phyloP scores from a whole-genome alignment of 768 basidiomycete genomes.

The Tricholoma sp. region DNA sequence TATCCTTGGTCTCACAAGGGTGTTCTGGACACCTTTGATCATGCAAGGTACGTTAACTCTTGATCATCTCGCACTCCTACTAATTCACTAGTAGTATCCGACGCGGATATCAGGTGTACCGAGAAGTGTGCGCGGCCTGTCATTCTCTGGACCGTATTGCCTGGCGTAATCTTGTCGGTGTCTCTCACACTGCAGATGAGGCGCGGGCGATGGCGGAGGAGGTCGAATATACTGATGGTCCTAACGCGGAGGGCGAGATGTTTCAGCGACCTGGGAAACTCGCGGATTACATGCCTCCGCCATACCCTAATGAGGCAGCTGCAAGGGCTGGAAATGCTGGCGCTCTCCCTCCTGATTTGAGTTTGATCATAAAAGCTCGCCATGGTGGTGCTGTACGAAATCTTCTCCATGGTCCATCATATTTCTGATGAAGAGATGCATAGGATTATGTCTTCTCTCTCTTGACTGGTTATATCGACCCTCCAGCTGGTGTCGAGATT shows the following conservation, averaged over 20 bases:
- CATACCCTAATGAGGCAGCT: conserved; percentile 98
- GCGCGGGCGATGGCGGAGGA: conserved; percentile 91
- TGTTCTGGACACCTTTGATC: conserved; percentile 87
- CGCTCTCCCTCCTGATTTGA: conserved; percentile 95
- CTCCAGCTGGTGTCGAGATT: conserved; percentile 91
- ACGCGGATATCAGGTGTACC: conserved; percentile 95
- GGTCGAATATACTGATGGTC: conserved; percentile 94
- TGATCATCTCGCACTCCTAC: conserved; percentile 6
- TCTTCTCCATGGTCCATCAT: background rate
- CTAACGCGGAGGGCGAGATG: conserved; percentile 94
- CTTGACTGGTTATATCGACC: conserved; percentile 94
- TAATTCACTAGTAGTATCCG: conserved; percentile 62
- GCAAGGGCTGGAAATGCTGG: conserved; percentile 92
- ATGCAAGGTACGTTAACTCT: conserved; percentile 70
- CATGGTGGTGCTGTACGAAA: conserved; percentile 86
- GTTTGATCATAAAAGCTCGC: conserved; percentile 95
- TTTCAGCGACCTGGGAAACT: conserved; percentile 98
- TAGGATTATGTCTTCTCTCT: conserved; percentile 98
- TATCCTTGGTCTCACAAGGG: conserved; percentile 95
- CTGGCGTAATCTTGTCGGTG: conserved; percentile 98
- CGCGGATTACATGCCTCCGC: conserved; percentile 91
- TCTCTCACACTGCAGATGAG: conserved; percentile 94
- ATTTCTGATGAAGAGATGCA: background rate
- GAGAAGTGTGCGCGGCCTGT: conserved; percentile 98
- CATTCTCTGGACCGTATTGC: conserved; percentile 99